Conservation (phyloP, 202 grass and related monocot genomes). For the Schoenoplectus triqueter region DNA sequence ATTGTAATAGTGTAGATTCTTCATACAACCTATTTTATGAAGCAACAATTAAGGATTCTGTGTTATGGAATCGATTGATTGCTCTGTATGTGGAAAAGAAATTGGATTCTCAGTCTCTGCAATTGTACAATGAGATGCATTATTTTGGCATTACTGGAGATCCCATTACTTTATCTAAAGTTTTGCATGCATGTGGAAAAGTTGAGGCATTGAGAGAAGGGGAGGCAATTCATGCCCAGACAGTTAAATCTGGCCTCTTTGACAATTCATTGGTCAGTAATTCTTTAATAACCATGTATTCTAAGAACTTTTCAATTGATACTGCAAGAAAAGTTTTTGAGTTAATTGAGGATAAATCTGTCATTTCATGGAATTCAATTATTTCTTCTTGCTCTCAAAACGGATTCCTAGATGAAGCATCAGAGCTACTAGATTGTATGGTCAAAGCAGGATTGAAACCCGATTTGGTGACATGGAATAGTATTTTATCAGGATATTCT, state of each 20-base stretch:
- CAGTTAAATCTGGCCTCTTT: slow-evolving; percentile 42
- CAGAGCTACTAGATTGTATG: slow-evolving; percentile 62
- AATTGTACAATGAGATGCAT: slow-evolving; percentile 63
- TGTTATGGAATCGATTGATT: slow-evolving; percentile 84
- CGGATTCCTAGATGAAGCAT: slow-evolving; percentile 69
- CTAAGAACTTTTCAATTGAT: slow-evolving; percentile 56
- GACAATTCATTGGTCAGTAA: slow-evolving; percentile 55
- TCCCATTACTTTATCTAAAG: slow-evolving; percentile 64
- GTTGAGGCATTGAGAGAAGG: slow-evolving; percentile 52
- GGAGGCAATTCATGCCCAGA: slow-evolving; percentile 55
- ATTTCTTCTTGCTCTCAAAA: slow-evolving; percentile 73
- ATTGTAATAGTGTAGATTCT: slow-evolving; percentile 44
- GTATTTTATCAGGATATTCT: slow-evolving; percentile 70
- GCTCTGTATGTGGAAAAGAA: slow-evolving; percentile 59
- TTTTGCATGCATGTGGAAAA: slow-evolving; percentile 73
- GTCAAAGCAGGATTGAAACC: slow-evolving; percentile 47
- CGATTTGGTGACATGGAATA: slow-evolving; percentile 71
- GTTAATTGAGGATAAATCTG: slow-evolving; percentile 31
- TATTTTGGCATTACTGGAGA: slow-evolving; percentile 54
- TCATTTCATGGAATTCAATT: slow-evolving; percentile 78
- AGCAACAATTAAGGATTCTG: slow-evolving; percentile 43
- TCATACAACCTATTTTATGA: slow-evolving; percentile 51
- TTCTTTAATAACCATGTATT: slow-evolving; percentile 90
- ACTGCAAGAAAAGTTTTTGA: slow-evolving; percentile 61
- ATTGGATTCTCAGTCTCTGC: slow-evolving; percentile 49